Base-by-base conservation (phyloP, 768 basidiomycete species). In the Suillus placidus region DNA sequence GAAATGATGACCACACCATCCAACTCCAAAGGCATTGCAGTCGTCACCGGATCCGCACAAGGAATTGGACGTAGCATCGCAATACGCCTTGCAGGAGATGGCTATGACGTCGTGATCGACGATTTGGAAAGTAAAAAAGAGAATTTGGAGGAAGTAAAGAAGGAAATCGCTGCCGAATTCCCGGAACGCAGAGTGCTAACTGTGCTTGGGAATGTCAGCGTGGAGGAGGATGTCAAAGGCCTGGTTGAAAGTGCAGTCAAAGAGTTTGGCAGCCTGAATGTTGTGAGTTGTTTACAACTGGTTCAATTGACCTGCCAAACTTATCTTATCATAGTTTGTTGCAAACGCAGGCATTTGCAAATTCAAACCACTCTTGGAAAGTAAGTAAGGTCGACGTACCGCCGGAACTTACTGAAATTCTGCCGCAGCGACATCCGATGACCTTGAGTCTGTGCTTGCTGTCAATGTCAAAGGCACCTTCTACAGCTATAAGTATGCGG, bases 401-500 rank as follows among this genome's bases (percentile, higher is more conserved):
- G 30, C 35, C 20, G n/a, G 30, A 26, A 20, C n/a, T 43, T 42
- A 34, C 32, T 32, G 4, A 12, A 60, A 63, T 42, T 1, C 26
- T 40, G 37, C 61, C 4, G 13, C 57, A 83, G 81, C 74, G 1
- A 70, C 72, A 26, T 64, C 75, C 2, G 74, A 75, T 23, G 73
- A 80, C 10, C 72, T 77, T 64, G 78, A 82, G 35, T 64, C 67
- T 23, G 54, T 77, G 12, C 66, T 80, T n/a, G 64, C 75, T 2
- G 73, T 82, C 60, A 85, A 85, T 45, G 73, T 77, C 34, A 76
- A 75, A 16, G 81, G 84, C 6, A 73, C 74, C 0, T 75, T 83
- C 68, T 70, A 82, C 20, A 78, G 76, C 60, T 82, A 81, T 67
- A 83, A 82, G 65, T 73, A 78, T 60, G 83, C 81, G 14, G 83